phyloP scores from a whole-genome alignment of 148 eudicot genomes.

The Agrostemma githago region DNA sequence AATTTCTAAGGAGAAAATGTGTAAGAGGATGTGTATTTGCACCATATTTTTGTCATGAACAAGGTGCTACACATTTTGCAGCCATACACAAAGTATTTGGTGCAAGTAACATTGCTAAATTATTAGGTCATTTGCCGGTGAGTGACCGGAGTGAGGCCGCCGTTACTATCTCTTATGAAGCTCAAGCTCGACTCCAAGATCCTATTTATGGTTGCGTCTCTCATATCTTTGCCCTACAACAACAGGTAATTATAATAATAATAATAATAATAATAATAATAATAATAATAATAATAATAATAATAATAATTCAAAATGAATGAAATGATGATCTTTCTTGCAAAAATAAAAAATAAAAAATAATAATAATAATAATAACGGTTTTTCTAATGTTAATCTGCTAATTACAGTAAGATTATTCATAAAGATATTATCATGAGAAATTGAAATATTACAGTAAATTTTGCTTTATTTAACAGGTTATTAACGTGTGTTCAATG shows the following conservation, averaged over 20 bases:
- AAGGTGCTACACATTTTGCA: conserved; percentile 80
- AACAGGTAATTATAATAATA: conserved; percentile 50
- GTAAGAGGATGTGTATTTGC: conserved; percentile 84
- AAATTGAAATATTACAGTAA: no score
- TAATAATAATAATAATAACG: no score
- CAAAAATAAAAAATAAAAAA: no score
- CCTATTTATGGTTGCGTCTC: conserved; percentile 97
- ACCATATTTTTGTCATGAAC: conserved; percentile 86
- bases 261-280: no score
- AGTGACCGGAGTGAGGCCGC: conserved; percentile 71
- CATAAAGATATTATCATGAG: no score
- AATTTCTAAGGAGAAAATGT: conserved; percentile 91
- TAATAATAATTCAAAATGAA: no score
- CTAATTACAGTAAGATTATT: no score
- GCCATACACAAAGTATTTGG: conserved; percentile 94
- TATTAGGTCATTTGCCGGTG: conserved; percentile 64
- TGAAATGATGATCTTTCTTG: no score
- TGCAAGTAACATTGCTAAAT: conserved; percentile 86
- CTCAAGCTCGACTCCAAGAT: conserved; percentile 90
- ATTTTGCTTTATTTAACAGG: no score
- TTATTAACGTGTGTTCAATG: no score
- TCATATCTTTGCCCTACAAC: conserved; percentile 80
- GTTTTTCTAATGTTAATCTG: no score
- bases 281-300: no score
- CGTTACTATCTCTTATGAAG: conserved; percentile 82